Evolutionary conservation across 805 yeast genomes (phyloP), one percentile per base, ranked within the genome.

Genomic region (Brettanomyces anomalus): DNA sequence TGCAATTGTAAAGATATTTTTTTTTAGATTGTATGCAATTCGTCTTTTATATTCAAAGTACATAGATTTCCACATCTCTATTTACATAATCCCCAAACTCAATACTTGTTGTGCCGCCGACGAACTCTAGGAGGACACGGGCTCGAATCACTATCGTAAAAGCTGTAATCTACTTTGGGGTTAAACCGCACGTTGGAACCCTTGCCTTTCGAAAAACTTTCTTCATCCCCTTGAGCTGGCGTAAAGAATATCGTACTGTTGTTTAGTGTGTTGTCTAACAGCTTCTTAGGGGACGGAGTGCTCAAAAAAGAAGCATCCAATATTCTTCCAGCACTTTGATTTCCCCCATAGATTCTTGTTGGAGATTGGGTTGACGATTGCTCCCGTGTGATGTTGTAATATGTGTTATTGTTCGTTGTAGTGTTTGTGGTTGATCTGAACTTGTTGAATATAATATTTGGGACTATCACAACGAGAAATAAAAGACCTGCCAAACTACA

Each of bases 81-180:
- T 2, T 7, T 24, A 24, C 28, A 24, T 24, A 24, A 24, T 24
- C 28, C 28, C 28, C 2, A 24, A 24, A 16, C 11, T 39, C 24
- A 49, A 41, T 46, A 49, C 35, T 50, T 55, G 40, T 50, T 52
- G 36, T 49, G 37, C 37, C 48, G 53, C 33, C 43, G 18, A 24
- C 28, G 26, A 20, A 28, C 24, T 35, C 21, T 24, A 14, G 33
- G 19, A 20, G 36, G 43, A 20, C 37, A 28, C n/a, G 33, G 37
- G 30, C 32, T 24, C 6, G 28, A 15, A 11, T 42, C 39, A 18
- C 31, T n/a, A 17, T 51, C 48, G 21, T 51, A 52, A 28, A 52
- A 43, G 24, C 59, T 51, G 37, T 56, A 59, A 36, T 57, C 57
- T 3, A 57, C 54, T 45, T 58, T 58, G 6, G 61, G 58, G 43